phyloP scores from a whole-genome alignment of 768 basidiomycete genomes.

The Suillus luteus region DNA sequence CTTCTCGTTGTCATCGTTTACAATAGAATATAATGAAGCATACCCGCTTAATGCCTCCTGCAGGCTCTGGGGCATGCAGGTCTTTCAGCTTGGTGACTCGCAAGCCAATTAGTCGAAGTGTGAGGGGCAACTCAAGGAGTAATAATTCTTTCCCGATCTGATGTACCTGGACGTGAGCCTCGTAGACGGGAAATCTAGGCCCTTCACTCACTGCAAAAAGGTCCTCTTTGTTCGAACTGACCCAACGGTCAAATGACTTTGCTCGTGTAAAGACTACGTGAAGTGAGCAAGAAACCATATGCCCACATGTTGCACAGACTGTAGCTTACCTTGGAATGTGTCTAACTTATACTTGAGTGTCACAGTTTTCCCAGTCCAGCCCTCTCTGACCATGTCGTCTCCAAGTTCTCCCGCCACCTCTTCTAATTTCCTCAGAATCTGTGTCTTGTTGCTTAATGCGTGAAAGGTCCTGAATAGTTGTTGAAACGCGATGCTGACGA shows the following conservation, averaged over 20 bases:
- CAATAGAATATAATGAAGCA: conserved; percentile 20
- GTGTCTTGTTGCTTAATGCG: conserved; percentile 60
- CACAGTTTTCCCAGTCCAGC: conserved; percentile 87
- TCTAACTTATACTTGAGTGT: conserved; percentile 94
- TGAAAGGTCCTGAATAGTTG: conserved; percentile 65
- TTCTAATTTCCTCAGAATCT: conserved; percentile 75
- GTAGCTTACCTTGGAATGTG: conserved; percentile 70
- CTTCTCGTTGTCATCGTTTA: background rate
- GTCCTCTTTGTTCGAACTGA: conserved; percentile 74
- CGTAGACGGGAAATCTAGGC: conserved; percentile 12
- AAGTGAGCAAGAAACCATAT: conserved; percentile 9
- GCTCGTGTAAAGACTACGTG: conserved; percentile 76
- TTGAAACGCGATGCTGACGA: background rate
- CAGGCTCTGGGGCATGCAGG: conserved; percentile 47
- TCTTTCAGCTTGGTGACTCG: conserved; percentile 90
- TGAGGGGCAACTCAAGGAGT: conserved; percentile 75
- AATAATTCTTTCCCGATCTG: conserved; percentile 84
- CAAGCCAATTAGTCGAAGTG: conserved; percentile 83
- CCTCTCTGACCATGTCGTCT: conserved; percentile 72
- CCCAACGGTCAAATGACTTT: conserved; percentile 74
- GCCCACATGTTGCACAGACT: background rate
- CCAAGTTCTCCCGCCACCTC: conserved; percentile 82
- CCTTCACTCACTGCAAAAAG: conserved; percentile 61
- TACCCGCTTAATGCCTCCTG: conserved; percentile 74
- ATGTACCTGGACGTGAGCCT: conserved; percentile 1